A percentile compares a stretch with the other conserved stretches of the same genome.
Conservation (phyloP, 1,284 basidiomycete genomes). For the Irpex sp. region DNA sequence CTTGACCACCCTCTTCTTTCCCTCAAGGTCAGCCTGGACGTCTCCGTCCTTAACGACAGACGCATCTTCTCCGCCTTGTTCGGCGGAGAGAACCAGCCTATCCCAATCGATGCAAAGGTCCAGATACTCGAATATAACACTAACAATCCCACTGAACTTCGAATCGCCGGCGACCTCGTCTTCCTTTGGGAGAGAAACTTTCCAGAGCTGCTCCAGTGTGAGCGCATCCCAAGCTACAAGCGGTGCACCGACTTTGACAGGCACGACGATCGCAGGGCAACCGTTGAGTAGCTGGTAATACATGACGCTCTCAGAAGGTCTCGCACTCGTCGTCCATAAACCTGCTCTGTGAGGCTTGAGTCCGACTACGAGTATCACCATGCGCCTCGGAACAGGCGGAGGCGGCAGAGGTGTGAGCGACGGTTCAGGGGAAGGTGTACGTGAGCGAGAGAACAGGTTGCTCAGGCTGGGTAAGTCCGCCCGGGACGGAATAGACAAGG, state of each 20-base stretch:
- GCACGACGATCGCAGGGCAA: constrained; percentile 56
- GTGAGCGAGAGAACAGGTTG: constrained; percentile 43
- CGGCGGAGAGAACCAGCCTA: constrained; percentile 33
- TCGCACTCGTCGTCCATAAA: constrained; percentile 54
- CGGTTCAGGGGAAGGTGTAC: constrained; percentile 49
- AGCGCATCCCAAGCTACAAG: constrained; percentile 59
- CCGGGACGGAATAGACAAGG: constrained; percentile 12
- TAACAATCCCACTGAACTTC: constrained; percentile 48
- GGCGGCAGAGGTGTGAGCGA: constrained; percentile 37
- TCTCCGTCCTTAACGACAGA: constrained; percentile 17
- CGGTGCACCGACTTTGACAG: constrained; percentile 55
- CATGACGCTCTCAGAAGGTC: constrained; percentile 59
- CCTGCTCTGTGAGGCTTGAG: constrained; percentile 53
- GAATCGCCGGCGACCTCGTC: constrained; percentile 20
- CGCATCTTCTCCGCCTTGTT: constrained; percentile 16
- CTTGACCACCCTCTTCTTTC: constrained; percentile 38
- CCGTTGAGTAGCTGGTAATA: constrained; percentile 60
- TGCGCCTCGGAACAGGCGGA: constrained; percentile 45
- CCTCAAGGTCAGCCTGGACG: constrained; percentile 21
- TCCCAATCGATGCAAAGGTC: constrained; percentile 63
- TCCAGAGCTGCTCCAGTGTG: constrained; percentile 56
- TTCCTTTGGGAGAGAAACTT: constrained; percentile 39
- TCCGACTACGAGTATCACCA: constrained; percentile 53
- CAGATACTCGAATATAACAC: constrained; percentile 53
- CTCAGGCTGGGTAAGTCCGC: constrained; percentile 26